Evolutionary conservation across 257 asterid genomes (phyloP).

Genomic region (Solanum lycopersicoides): DNA sequence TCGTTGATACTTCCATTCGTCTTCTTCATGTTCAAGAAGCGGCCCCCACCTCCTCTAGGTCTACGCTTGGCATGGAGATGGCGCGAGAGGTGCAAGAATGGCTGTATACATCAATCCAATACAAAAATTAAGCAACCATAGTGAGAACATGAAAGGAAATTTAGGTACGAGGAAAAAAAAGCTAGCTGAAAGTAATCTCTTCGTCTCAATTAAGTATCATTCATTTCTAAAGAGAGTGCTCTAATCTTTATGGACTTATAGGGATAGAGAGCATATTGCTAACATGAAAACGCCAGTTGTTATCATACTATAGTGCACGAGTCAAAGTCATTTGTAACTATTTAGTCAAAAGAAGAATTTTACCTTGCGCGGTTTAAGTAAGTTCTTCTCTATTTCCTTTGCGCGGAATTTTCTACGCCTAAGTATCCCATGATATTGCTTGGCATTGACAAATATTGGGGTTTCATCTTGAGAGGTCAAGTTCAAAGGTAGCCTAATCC

Average conservation of each 20-base stretch:
- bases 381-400: slow-evolving; percentile 51
- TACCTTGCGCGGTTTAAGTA: slow-evolving; percentile 43
- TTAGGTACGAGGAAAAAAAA: background rate
- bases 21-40: slow-evolving; percentile 47
- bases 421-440: slow-evolving; percentile 27
- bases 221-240: background rate
- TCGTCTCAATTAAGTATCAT: background rate
- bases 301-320: background rate
- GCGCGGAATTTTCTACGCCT: slow-evolving; percentile 59
- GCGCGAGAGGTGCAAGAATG: slow-evolving; percentile 57
- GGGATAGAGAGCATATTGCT: background rate
- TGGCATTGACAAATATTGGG: slow-evolving; percentile 50
- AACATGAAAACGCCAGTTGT: background rate
- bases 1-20: background rate
- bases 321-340: background rate
- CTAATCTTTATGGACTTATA: background rate
- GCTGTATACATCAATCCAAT: slow-evolving; percentile 18
- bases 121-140: background rate
- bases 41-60: slow-evolving; percentile 66
- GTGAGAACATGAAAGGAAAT: background rate
- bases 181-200: background rate
- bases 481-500: slow-evolving; percentile 7
- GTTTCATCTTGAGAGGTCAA: slow-evolving; percentile 2
- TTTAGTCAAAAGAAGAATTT: background rate
- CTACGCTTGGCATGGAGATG: slow-evolving; percentile 26